These are phyloP conservation scores for Phascolomyces articulosus DNA, from an alignment of 371 early-diverging fungal genomes.

Conservation along the genomic window DNA sequence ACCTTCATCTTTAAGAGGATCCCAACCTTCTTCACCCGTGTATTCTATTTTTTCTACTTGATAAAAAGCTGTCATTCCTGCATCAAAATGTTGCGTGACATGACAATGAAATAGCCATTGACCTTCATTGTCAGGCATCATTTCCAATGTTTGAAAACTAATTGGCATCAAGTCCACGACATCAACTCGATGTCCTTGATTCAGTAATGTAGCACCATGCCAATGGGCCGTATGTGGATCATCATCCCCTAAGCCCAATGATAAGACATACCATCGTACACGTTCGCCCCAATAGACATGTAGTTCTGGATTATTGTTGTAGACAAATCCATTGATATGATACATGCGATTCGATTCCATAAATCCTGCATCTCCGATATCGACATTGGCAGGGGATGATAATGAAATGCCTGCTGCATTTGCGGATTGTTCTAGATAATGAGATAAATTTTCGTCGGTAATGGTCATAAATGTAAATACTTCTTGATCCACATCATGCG, in stretches of 20 bases:
- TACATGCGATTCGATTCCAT: slow-evolving; percentile 54
- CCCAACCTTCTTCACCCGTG: slow-evolving; percentile 53
- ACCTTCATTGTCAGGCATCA: slow-evolving; percentile 58
- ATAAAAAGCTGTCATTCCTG: slow-evolving; percentile 54
- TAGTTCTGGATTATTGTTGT: slow-evolving; percentile 45
- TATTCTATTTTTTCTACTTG: slow-evolving; percentile 47
- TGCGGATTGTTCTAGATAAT: slow-evolving; percentile 36
- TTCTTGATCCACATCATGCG: slow-evolving; percentile 41
- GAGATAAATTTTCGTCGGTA: slow-evolving; percentile 48
- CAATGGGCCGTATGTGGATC: slow-evolving; percentile 60
- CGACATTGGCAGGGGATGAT: slow-evolving; percentile 6
- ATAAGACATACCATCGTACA: slow-evolving; percentile 54
- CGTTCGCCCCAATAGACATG: slow-evolving; percentile 38
- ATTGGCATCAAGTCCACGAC: slow-evolving; percentile 50
- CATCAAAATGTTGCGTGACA: slow-evolving; percentile 48
- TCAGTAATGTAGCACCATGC: slow-evolving; percentile 51
- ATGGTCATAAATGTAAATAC: slow-evolving; percentile 47
- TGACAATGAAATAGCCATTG: slow-evolving; percentile 61
- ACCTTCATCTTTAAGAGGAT: slow-evolving; percentile 9
- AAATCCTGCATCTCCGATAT: slow-evolving; percentile 26
- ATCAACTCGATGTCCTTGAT: slow-evolving; percentile 50
- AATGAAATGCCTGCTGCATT: slow-evolving; percentile 24
- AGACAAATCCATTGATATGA: slow-evolving; percentile 54
- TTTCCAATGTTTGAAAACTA: slow-evolving; percentile 45
- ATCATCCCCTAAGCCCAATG: slow-evolving; percentile 38